These are phyloP conservation scores for Athelia psychrophila DNA, from an alignment of 1,284 basidiomycete species.

Conservation along the genomic window DNA sequence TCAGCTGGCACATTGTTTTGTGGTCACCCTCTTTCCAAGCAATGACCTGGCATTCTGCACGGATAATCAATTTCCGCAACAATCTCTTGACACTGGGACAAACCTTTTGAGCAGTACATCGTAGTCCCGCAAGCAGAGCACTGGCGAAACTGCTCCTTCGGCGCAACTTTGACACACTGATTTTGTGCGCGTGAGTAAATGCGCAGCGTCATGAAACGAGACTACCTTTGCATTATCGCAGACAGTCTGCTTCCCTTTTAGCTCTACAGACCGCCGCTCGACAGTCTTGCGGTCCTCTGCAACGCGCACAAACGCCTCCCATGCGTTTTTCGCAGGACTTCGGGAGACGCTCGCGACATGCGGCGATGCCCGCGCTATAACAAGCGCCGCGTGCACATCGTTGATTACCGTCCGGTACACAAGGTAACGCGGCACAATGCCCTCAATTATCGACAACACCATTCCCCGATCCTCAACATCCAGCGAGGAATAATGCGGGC, in stretches of 20 bases:
- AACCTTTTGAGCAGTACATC: conserved; percentile 33
- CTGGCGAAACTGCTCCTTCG: conserved; percentile 30
- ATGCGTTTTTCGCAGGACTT: conserved; percentile 21
- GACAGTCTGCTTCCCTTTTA: conserved; percentile 25
- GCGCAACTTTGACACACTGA: conserved; percentile 34
- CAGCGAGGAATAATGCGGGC: conserved; percentile 22
- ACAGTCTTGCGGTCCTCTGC: conserved; percentile 23
- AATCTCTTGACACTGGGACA: background rate
- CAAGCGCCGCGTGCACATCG: conserved; percentile 18
- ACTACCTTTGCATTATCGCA: conserved; percentile 33
- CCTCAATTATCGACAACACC: conserved; percentile 23
- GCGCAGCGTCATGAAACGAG: background rate
- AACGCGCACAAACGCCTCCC: conserved; percentile 25
- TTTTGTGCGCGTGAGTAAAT: background rate
- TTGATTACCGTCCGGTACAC: conserved; percentile 34
- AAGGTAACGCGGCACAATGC: conserved; percentile 31
- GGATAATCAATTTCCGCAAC: background rate
- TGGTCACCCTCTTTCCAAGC: conserved; percentile 38
- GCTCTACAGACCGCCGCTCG: conserved; percentile 16
- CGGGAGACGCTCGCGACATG: conserved; percentile 14
- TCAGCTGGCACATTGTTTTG: conserved; percentile 34
- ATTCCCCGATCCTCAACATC: conserved; percentile 27
- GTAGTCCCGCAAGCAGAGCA: conserved; percentile 33
- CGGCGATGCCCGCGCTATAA: conserved; percentile 15
- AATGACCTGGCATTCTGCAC: conserved; percentile 27